Conservation (phyloP, 2,329 filamentous ascomycete species). For the Tricladium varicosporioides region DNA sequence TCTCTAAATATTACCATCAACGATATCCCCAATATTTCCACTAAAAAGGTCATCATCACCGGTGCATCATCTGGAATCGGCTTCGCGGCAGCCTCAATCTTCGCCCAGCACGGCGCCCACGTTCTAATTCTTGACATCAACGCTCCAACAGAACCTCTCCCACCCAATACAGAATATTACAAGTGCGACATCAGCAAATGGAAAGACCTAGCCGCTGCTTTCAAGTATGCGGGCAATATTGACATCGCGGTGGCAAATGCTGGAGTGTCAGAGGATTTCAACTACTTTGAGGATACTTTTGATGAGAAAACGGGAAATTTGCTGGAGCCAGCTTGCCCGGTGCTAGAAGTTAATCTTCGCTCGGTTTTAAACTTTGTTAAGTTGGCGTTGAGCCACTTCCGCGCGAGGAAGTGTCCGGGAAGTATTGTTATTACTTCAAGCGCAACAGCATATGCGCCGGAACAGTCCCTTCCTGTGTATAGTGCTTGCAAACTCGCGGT, state of each 20-base stretch:
- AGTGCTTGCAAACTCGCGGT: conserved; percentile 24
- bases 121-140: not conserved
- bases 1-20: too few species aligned
- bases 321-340: conserved; percentile 28
- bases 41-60: not conserved
- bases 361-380: conserved; percentile 36
- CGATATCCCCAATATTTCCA: too few species aligned
- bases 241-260: conserved; percentile 39
- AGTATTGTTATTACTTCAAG: conserved; percentile 41
- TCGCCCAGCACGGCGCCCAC: not conserved
- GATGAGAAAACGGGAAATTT: conserved; percentile 30
- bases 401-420: conserved; percentile 15
- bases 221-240: conserved; percentile 18
- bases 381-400: conserved; percentile 24
- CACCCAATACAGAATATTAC: not conserved
- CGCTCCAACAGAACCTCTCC: not conserved
- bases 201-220: not conserved
- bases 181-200: not conserved
- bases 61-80: not conserved
- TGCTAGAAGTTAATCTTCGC: conserved; percentile 37
- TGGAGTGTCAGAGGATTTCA: conserved; percentile 31
- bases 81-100: not conserved
- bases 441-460: conserved; percentile 38
- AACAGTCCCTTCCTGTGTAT: conserved; percentile 38
- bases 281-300: conserved; percentile 35